phyloP scores from a whole-genome alignment of 441 rosid genomes.

The Pelargonium citronellum region DNA sequence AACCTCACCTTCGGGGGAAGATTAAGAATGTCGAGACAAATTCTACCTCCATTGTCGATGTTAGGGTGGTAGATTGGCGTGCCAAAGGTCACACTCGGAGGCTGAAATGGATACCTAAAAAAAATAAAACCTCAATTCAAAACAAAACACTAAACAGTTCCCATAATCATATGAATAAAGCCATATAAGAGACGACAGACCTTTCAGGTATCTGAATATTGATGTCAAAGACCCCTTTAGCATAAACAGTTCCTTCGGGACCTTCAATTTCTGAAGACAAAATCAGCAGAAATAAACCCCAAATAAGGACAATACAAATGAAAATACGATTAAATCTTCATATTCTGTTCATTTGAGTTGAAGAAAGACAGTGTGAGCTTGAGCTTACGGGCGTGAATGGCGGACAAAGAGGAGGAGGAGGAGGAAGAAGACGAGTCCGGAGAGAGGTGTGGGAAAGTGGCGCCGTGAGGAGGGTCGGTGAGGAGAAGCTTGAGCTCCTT shows the following conservation, averaged over 20 bases:
- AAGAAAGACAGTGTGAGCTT: background rate
- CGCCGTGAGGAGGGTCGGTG: slow-evolving; percentile 67
- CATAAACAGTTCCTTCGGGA: slow-evolving; percentile 67
- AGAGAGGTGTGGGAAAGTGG: slow-evolving; percentile 59
- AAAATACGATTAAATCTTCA: background rate
- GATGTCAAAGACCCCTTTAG: slow-evolving; percentile 52
- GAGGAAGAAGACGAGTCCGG: slow-evolving; percentile 29
- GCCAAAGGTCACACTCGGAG: slow-evolving; percentile 59
- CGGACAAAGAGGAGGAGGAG: slow-evolving; percentile 29
- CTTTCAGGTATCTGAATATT: slow-evolving; percentile 76
- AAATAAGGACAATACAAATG: background rate
- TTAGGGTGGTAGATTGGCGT: slow-evolving; percentile 82
- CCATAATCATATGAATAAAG: background rate
- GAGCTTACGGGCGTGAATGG: slow-evolving; percentile 59
- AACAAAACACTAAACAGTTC: background rate
- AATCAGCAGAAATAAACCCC: background rate
- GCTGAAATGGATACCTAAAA: slow-evolving; percentile 77
- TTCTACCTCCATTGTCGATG: slow-evolving; percentile 74
- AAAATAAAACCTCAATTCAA: background rate
- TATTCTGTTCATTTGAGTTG: too few species aligned
- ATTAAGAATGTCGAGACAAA: slow-evolving; percentile 85
- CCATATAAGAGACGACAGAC: slow-evolving; percentile 20
- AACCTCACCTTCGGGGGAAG: slow-evolving; percentile 71
- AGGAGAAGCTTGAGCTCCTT: slow-evolving; percentile 81
- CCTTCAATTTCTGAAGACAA: slow-evolving; percentile 49